phyloP scores from a whole-genome alignment of 306 rosid species.

The Calophaca sinica region DNA sequence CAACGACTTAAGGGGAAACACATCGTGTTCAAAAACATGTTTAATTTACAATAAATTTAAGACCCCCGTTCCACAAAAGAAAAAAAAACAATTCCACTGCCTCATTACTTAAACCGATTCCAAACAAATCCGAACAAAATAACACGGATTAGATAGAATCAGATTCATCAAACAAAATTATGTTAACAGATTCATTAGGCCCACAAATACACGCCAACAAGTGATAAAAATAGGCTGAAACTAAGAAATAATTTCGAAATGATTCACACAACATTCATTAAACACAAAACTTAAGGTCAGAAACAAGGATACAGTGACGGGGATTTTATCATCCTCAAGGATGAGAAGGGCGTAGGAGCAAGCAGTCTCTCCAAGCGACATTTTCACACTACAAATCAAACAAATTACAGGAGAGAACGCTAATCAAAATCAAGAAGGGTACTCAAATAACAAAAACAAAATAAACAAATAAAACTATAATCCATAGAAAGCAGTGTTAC shows the following conservation, averaged over 20 bases:
- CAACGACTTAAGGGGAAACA: constrained; percentile 44
- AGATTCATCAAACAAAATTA: neutral
- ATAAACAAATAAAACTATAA: neutral
- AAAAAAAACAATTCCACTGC: neutral
- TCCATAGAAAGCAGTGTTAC: neutral
- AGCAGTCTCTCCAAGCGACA: constrained; percentile 70
- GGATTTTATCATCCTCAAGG: constrained; percentile 67
- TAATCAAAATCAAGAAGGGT: neutral
- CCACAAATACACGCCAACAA: neutral
- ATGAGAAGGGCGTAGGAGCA: constrained; percentile 71
- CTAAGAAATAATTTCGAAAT: neutral
- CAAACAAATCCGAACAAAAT: neutral
- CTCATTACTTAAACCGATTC: neutral
- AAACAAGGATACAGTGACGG: constrained; percentile 67
- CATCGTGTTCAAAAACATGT: neutral
- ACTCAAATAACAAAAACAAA: neutral
- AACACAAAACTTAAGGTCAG: no score
- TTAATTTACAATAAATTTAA: no score
- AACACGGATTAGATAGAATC: neutral
- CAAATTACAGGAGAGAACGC: neutral
- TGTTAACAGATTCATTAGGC: neutral
- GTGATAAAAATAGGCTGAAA: neutral
- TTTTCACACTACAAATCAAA: constrained; percentile 41
- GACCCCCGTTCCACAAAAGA: neutral
- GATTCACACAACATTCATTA: no score